These are phyloP conservation scores for Ciborinia camelliae DNA, from an alignment of 2,329 filamentous ascomycete genomes.

Conservation along the genomic window DNA sequence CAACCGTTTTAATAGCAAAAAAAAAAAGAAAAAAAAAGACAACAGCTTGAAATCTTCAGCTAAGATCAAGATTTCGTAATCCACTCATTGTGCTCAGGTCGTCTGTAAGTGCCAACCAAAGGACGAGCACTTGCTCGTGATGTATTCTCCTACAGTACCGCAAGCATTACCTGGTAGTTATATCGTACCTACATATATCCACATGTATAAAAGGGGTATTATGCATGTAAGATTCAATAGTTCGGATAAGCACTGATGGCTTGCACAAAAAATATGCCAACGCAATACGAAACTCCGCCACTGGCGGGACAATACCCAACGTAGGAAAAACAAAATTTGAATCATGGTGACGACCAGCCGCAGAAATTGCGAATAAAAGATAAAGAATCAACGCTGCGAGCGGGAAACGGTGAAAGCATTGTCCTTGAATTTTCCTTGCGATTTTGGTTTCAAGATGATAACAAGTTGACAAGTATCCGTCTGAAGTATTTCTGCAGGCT, in stretches of 20 bases:
- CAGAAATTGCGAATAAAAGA: not conserved
- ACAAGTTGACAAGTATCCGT: not conserved
- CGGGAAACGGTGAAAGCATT: not conserved
- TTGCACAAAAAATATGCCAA: not conserved
- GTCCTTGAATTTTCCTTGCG: not conserved
- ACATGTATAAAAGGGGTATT: not conserved
- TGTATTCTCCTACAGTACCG: not conserved
- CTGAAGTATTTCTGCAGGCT: not conserved
- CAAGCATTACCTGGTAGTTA: not conserved
- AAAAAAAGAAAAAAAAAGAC: too few relatives aligned
- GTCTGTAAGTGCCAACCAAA: not conserved
- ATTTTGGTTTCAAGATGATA: not conserved
- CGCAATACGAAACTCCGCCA: not conserved
- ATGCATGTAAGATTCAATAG: not conserved
- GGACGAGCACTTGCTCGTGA: not conserved
- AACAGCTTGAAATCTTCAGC: too few relatives aligned
- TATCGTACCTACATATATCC: not conserved
- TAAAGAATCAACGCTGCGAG: not conserved
- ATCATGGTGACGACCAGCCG: not conserved
- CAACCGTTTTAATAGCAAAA: too few relatives aligned
- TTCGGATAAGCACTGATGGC: not conserved
- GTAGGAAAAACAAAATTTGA: not conserved
- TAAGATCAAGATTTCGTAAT: not conserved
- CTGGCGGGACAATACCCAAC: not conserved
- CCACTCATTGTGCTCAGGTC: not conserved